phyloP scores from a whole-genome alignment of 1,139 yeast species.

The Maudiozyma humilis region DNA sequence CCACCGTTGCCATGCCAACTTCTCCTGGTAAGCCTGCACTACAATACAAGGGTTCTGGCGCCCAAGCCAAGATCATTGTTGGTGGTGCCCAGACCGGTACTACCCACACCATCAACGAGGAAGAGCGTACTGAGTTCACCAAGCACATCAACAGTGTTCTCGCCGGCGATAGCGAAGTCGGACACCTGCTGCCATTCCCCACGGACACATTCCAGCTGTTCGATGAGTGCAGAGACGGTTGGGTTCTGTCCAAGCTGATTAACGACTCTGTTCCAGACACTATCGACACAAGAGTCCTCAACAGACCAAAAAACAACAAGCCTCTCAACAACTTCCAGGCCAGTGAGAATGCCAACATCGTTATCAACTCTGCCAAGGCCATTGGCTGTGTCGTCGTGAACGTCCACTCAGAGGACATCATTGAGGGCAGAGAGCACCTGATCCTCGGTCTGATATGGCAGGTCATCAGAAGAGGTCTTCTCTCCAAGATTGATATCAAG shows the following conservation, averaged over 20 bases:
- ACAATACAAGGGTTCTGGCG: constrained; percentile 45
- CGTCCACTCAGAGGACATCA: constrained; percentile 93
- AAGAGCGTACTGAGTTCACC: constrained; percentile 91
- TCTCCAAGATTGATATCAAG: constrained; percentile 90
- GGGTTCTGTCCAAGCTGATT: constrained; percentile 84
- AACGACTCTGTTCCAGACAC: constrained; percentile 98
- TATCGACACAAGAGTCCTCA: constrained; percentile 93
- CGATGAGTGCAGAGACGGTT: constrained; percentile 94
- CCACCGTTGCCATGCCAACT: constrained; percentile 18
- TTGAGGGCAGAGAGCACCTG: constrained; percentile 94
- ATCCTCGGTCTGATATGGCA: constrained; percentile 97
- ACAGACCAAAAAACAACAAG: constrained; percentile 74
- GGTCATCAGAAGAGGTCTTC: constrained; percentile 89
- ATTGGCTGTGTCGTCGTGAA: constrained; percentile 97
- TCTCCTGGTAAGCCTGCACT: constrained; percentile 31
- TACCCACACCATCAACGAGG: constrained; percentile 96
- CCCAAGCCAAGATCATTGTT: constrained; percentile 63
- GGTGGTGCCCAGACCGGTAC: constrained; percentile 82
- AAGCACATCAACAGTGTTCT: constrained; percentile 89
- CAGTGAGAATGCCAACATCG: constrained; percentile 95
- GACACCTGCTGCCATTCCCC: constrained; percentile 81
- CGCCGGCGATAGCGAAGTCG: constrained; percentile 83
- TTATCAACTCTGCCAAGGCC: constrained; percentile 95
- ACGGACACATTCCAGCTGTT: constrained; percentile 91
- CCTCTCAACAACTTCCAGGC: constrained; percentile 88